Percentiles rank a stretch among this genome's conserved stretches.
phyloP scores from a whole-genome alignment of 805 yeast genomes.

The Lipomyces lipofer region DNA sequence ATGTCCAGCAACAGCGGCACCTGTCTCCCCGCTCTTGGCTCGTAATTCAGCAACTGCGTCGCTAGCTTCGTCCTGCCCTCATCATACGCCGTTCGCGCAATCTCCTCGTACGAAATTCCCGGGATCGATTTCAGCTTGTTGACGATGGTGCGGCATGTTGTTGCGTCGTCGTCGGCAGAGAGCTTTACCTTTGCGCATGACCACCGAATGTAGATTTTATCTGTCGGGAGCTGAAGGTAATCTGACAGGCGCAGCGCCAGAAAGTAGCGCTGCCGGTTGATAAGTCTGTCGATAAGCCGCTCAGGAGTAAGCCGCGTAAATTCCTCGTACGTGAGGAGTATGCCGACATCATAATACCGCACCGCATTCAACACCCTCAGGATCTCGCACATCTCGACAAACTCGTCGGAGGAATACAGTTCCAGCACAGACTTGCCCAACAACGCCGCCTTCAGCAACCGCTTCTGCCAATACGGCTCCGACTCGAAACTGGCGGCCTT shows the following conservation, averaged over 20 bases:
- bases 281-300: slow-evolving; percentile 55
- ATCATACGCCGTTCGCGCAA: slow-evolving; percentile 66
- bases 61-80: slow-evolving; percentile 80
- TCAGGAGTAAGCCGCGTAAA: slow-evolving; percentile 55
- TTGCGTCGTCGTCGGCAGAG: slow-evolving; percentile 52
- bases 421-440: slow-evolving; percentile 74
- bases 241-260: slow-evolving; percentile 64
- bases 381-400: slow-evolving; percentile 60
- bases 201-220: slow-evolving; percentile 72
- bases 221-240: slow-evolving; percentile 49
- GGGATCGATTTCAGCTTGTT: slow-evolving; percentile 46
- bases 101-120: slow-evolving; percentile 56
- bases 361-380: slow-evolving; percentile 71
- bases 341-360: slow-evolving; percentile 62
- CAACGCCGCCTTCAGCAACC: slow-evolving; percentile 72
- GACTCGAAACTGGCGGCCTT: slow-evolving; percentile 76
- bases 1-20: slow-evolving; percentile 65
- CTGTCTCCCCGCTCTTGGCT: slow-evolving; percentile 60
- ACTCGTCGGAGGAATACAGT: slow-evolving; percentile 57
- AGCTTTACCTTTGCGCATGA: slow-evolving; percentile 65
- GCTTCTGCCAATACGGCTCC: slow-evolving; percentile 77
- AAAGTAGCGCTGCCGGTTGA: slow-evolving; percentile 59
- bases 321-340: slow-evolving; percentile 64
- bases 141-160: slow-evolving; percentile 53
- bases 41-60: slow-evolving; percentile 64